phyloP scores from a whole-genome alignment of 2,329 filamentous ascomycete genomes.

The Teratosphaeria gauchensis region DNA sequence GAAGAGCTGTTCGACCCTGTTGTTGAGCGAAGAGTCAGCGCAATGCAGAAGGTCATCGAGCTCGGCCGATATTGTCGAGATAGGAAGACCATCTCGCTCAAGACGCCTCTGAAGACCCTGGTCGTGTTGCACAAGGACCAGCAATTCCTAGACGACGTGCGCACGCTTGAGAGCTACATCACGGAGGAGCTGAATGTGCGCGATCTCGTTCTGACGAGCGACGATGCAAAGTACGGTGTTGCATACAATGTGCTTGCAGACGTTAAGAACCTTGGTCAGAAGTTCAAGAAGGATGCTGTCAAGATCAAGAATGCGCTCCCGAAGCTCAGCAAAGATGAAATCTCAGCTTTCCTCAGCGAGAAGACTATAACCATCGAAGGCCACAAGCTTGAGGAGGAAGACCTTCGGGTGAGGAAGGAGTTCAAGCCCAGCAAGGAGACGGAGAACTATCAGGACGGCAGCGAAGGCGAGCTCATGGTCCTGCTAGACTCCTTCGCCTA shows the following conservation, averaged over 20 bases:
- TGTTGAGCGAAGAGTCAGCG: slow-evolving; percentile 74
- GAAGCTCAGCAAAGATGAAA: slow-evolving; percentile 64
- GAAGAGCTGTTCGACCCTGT: slow-evolving; percentile 78
- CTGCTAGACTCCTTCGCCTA: slow-evolving; percentile 79
- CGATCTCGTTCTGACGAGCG: slow-evolving; percentile 71
- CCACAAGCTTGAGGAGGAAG: slow-evolving; percentile 70
- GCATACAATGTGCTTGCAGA: slow-evolving; percentile 84
- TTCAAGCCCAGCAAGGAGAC: slow-evolving; percentile 63
- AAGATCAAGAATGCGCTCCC: slow-evolving; percentile 88
- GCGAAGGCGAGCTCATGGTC: slow-evolving; percentile 79
- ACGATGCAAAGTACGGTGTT: slow-evolving; percentile 86
- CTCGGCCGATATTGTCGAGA: slow-evolving; percentile 79
- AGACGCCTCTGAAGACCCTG: slow-evolving; percentile 81
- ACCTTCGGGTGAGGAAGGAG: slow-evolving; percentile 72
- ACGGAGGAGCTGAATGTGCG: slow-evolving; percentile 84
- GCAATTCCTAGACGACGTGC: slow-evolving; percentile 77
- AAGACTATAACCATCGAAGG: slow-evolving; percentile 76
- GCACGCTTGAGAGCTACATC: slow-evolving; percentile 78
- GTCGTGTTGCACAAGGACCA: slow-evolving; percentile 78
- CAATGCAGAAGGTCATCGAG: slow-evolving; percentile 96
- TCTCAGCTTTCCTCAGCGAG: slow-evolving; percentile 64
- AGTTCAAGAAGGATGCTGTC: slow-evolving; percentile 88
- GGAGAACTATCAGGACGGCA: slow-evolving; percentile 73
- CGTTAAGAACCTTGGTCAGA: slow-evolving; percentile 91
- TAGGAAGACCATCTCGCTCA: slow-evolving; percentile 71